Conservation (phyloP, 352 stramenopile species). For the Blastocystis sp. region DNA sequence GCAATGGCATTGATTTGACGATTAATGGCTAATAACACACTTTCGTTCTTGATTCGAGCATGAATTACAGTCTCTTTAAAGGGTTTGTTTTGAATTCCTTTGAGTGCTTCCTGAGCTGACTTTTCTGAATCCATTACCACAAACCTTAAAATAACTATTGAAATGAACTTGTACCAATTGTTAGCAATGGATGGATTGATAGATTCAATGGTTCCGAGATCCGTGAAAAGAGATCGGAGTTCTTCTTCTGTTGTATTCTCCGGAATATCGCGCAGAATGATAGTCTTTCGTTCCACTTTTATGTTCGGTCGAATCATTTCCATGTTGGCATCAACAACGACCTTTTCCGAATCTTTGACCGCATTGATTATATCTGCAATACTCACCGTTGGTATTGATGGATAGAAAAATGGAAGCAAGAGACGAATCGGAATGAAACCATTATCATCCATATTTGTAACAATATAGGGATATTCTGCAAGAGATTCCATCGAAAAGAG, state of each 20-base stretch:
- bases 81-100: neutral
- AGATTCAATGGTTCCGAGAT: constrained; percentile 23
- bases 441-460: constrained; percentile 51
- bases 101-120: neutral
- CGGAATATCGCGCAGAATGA: constrained; percentile 56
- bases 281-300: constrained; percentile 52
- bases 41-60: constrained; percentile 57
- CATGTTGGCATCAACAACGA: constrained; percentile 12
- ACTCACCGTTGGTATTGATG: neutral
- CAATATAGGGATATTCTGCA: constrained; percentile 14
- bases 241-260: constrained; percentile 46
- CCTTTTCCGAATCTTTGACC: neutral
- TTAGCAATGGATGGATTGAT: constrained; percentile 23
- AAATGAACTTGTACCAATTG: constrained; percentile 15
- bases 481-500: constrained; percentile 41
- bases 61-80: constrained; percentile 13
- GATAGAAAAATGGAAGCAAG: neutral
- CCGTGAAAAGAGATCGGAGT: neutral
- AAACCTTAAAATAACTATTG: constrained; percentile 15
- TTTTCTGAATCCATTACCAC: constrained; percentile 34
- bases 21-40: neutral
- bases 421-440: constrained; percentile 32
- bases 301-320: constrained; percentile 52
- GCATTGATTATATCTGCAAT: constrained; percentile 24
- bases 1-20: neutral